A percentile compares a stretch with the other conserved stretches of the same genome.
Conservation (phyloP, 2,329 filamentous ascomycete species). For the Aureobasidium sp. region DNA sequence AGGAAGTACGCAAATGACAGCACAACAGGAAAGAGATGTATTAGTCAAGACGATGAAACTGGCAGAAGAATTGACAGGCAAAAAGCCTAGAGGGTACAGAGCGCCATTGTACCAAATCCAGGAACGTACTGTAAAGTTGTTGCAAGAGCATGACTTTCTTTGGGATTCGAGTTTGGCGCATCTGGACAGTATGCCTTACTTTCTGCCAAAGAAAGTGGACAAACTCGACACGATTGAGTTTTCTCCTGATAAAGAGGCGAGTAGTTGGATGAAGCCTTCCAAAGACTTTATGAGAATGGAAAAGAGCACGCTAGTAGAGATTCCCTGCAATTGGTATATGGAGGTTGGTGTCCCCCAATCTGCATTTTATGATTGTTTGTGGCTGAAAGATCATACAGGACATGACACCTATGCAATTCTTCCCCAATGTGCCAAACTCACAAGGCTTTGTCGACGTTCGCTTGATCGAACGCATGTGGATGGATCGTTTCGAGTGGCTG, state of each 20-base stretch:
- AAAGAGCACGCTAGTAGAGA: slow-evolving; percentile 36
- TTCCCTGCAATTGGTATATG: slow-evolving; percentile 46
- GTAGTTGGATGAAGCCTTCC: slow-evolving; percentile 41
- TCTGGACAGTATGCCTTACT: slow-evolving; percentile 46
- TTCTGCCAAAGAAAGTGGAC: slow-evolving; percentile 35
- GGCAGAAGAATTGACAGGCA: slow-evolving; percentile 38
- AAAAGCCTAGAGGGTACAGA: slow-evolving; percentile 43
- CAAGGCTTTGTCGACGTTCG: slow-evolving; percentile 53
- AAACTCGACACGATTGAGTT: slow-evolving; percentile 38
- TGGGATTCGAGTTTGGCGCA: slow-evolving; percentile 48
- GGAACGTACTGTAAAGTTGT: slow-evolving; percentile 42
- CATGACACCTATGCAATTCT: slow-evolving; percentile 44
- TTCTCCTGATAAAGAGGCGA: slow-evolving; percentile 30
- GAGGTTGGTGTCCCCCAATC: slow-evolving; percentile 25
- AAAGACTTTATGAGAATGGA: slow-evolving; percentile 25
- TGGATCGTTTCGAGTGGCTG: slow-evolving; percentile 53
- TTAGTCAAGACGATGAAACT: slow-evolving; percentile 43
- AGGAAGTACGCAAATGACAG: slow-evolving; percentile 39
- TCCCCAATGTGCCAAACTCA: slow-evolving; percentile 43
- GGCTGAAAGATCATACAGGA: slow-evolving; percentile 25
- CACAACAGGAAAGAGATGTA: slow-evolving; percentile 45
- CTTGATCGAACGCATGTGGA: slow-evolving; percentile 55
- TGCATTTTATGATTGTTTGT: neutral
- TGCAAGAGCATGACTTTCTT: slow-evolving; percentile 44
- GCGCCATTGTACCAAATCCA: slow-evolving; percentile 47